A percentile compares a stretch with the other conserved stretches of the same genome.
Evolutionary conservation across 2,329 filamentous ascomycete genomes (phyloP).

Genomic region (Fusarium graminum): DNA sequence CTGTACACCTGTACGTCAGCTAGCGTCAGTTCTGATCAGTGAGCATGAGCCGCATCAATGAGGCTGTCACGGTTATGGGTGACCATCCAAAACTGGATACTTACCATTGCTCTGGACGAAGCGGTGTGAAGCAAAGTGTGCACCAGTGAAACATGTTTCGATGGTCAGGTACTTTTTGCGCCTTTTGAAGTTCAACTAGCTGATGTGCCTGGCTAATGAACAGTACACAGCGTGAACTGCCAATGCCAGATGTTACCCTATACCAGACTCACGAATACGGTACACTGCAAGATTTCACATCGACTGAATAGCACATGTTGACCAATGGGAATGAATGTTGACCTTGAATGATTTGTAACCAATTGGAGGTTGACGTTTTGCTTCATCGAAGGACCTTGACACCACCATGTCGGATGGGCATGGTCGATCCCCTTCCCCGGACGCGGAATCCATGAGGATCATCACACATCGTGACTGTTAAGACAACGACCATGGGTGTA

Average conservation of each 20-base stretch:
- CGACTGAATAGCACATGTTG: neutral
- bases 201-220: neutral
- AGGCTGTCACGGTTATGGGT: constrained; percentile 21
- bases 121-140: constrained; percentile 27
- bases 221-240: neutral
- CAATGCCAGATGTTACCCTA: constrained; percentile 22
- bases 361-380: neutral
- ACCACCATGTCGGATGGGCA: constrained; percentile 5
- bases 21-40: constrained; percentile 12
- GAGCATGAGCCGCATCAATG: constrained; percentile 21
- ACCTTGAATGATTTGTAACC: neutral
- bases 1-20: constrained; percentile 20
- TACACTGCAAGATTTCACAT: neutral
- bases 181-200: neutral
- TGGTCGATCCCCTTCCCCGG: constrained; percentile 20
- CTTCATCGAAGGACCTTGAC: neutral
- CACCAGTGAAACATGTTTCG: constrained; percentile 11
- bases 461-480: constrained; percentile 7
- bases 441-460: constrained; percentile 17
- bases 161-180: constrained; percentile 6
- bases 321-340: neutral
- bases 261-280: neutral
- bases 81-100: neutral
- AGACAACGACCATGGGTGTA: constrained; percentile 11
- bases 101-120: neutral